Percentiles rank a stretch among this genome's conserved stretches.
These are phyloP conservation scores for Fusarium agapanthi DNA, from an alignment of 2,329 filamentous ascomycete genomes.

Conservation along the genomic window DNA sequence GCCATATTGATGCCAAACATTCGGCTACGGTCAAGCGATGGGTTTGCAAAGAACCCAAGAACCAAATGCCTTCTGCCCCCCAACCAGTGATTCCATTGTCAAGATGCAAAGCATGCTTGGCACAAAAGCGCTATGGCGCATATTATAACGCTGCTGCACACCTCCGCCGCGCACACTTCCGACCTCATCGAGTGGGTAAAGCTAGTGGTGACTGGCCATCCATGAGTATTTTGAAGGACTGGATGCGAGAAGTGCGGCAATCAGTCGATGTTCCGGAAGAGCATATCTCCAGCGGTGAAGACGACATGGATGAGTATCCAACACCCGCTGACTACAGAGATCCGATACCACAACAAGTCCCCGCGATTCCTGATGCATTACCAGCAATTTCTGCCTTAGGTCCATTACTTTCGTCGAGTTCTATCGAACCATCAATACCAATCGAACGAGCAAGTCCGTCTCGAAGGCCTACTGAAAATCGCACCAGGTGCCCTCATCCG, in stretches of 20 bases:
- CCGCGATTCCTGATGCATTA: conserved; percentile 25
- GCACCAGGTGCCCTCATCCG: conserved; percentile 63
- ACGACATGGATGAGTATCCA: conserved; percentile 56
- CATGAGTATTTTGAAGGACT: conserved; percentile 66
- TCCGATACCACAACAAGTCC: conserved; percentile 13
- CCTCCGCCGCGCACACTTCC: conserved; percentile 65
- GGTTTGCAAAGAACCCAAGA: conserved; percentile 63
- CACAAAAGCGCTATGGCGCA: conserved; percentile 65
- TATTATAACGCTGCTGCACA: conserved; percentile 70
- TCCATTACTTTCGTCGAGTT: conserved; percentile 23
- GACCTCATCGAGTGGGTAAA: conserved; percentile 63
- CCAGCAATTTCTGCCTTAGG: conserved; percentile 16
- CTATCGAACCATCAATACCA: conserved; percentile 39
- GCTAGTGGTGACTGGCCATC: conserved; percentile 67
- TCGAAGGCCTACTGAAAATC: conserved; percentile 50
- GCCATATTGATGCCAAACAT: conserved; percentile 70
- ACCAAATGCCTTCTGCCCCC: conserved; percentile 47
- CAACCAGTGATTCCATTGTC: conserved; percentile 62
- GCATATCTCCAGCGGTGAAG: conserved; percentile 59
- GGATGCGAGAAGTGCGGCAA: conserved; percentile 68
- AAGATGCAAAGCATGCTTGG: conserved; percentile 66
- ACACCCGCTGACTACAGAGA: conserved; percentile 24
- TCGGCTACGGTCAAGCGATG: conserved; percentile 63
- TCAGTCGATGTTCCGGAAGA: conserved; percentile 58
- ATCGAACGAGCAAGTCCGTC: conserved; percentile 43